Evolutionary conservation across 768 basidiomycete genomes (phyloP).

Genomic region (Boletus speciosus): DNA sequence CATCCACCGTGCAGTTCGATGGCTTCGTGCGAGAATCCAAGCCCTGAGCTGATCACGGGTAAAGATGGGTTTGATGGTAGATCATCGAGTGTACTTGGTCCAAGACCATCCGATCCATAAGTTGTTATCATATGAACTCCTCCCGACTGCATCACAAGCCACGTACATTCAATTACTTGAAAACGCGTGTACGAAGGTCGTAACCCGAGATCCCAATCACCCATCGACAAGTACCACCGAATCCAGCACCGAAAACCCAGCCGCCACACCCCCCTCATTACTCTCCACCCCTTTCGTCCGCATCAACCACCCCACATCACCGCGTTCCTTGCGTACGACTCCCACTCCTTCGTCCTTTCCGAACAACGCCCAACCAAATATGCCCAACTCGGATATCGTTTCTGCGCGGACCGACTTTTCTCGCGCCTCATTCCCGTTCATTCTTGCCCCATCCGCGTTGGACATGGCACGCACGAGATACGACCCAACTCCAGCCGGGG

Average conservation of each 20-base stretch:
- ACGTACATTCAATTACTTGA: too few relatives aligned
- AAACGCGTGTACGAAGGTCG: too few relatives aligned
- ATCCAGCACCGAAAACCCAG: slow-evolving; percentile 73
- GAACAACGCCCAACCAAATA: slow-evolving; percentile 88
- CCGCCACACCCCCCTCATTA: slow-evolving; percentile 53
- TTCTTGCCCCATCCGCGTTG: not conserved
- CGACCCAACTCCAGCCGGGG: slow-evolving; percentile 64
- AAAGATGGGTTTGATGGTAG: too few relatives aligned
- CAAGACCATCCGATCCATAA: too few relatives aligned
- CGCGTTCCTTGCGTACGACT: slow-evolving; percentile 45
- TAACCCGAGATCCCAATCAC: not conserved
- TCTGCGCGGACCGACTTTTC: slow-evolving; percentile 50
- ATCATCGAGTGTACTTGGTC: too few relatives aligned
- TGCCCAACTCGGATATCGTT: slow-evolving; percentile 86
- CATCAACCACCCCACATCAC: slow-evolving; percentile 77
- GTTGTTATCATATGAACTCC: too few relatives aligned
- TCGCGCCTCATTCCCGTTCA: not conserved
- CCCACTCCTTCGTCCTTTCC: slow-evolving; percentile 38
- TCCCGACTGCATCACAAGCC: too few relatives aligned
- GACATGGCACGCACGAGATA: slow-evolving; percentile 73
- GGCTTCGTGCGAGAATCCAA: too few relatives aligned
- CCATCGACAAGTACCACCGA: slow-evolving; percentile 56
- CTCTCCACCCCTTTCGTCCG: slow-evolving; percentile 88
- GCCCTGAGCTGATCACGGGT: too few relatives aligned
- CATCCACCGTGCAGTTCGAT: too few relatives aligned